A percentile compares a stretch with the other conserved stretches of the same genome.
phyloP scores from a whole-genome alignment of 2,329 filamentous ascomycete species.

The Niveomyces coronatus region DNA sequence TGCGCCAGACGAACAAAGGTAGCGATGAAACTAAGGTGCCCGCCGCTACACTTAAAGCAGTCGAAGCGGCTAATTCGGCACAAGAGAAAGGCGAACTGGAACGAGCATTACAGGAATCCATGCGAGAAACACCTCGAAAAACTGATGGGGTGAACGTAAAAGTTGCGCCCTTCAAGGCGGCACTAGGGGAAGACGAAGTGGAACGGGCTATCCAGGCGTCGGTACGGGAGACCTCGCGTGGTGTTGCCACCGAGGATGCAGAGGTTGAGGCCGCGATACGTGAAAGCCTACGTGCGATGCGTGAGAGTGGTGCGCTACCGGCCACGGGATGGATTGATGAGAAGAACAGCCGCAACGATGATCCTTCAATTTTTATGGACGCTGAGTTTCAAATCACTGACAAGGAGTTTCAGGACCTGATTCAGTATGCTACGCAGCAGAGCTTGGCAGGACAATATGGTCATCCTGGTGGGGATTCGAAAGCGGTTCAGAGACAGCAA shows the following conservation, averaged over 20 bases:
- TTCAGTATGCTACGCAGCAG: conserved; percentile 45
- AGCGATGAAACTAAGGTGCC: conserved; percentile 7
- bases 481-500: no score
- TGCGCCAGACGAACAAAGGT: conserved; percentile 33
- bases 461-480: conserved; percentile 12
- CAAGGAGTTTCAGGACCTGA: conserved; percentile 45
- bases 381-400: conserved; percentile 40
- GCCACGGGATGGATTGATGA: conserved; percentile 9
- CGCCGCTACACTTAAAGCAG: background rate
- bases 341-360: conserved; percentile 16
- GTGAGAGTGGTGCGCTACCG: conserved; percentile 16
- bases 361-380: conserved; percentile 25
- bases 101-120: conserved; percentile 58
- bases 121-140: conserved; percentile 59
- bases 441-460: conserved; percentile 28
- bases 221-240: conserved; percentile 59
- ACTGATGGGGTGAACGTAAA: conserved; percentile 58
- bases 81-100: conserved; percentile 50
- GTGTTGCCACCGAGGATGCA: conserved; percentile 58
- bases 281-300: conserved; percentile 54
- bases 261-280: conserved; percentile 64
- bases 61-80: background rate
- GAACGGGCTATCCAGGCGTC: conserved; percentile 63
- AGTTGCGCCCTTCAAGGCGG: conserved; percentile 54
- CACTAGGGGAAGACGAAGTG: conserved; percentile 41